These are phyloP conservation scores for Lizonia empirigonia DNA, from an alignment of 2,329 filamentous ascomycete species.

Conservation along the genomic window DNA sequence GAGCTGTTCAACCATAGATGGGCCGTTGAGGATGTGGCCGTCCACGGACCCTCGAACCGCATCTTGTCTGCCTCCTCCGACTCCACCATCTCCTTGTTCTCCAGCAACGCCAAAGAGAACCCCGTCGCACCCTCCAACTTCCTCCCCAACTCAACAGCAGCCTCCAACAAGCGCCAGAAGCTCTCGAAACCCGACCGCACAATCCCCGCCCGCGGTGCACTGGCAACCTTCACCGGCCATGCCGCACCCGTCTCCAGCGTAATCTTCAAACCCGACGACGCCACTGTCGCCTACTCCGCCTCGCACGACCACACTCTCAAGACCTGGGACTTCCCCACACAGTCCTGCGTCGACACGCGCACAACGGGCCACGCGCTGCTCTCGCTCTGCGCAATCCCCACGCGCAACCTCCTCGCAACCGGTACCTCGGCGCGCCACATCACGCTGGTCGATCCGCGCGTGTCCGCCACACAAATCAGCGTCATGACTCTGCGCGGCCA, in stretches of 20 bases:
- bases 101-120: constrained; percentile 74
- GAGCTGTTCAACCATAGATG: constrained; percentile 84
- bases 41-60: constrained; percentile 73
- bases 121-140: constrained; percentile 73
- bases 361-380: constrained; percentile 84
- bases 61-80: constrained; percentile 87
- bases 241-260: constrained; percentile 76
- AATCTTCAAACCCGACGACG: constrained; percentile 82
- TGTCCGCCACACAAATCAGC: constrained; percentile 73
- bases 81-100: constrained; percentile 86
- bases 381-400: constrained; percentile 74
- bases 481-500: constrained; percentile 93
- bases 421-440: constrained; percentile 87
- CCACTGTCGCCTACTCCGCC: constrained; percentile 87
- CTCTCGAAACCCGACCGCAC: constrained; percentile 61
- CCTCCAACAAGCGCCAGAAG: constrained; percentile 77
- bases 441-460: constrained; percentile 89
- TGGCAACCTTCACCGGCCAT: constrained; percentile 75
- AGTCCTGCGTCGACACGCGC: constrained; percentile 76
- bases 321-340: constrained; percentile 88
- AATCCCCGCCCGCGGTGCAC: constrained; percentile 76
- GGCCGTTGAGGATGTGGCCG: constrained; percentile 74
- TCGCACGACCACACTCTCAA: constrained; percentile 90
- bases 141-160: constrained; percentile 68
- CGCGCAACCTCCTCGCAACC: constrained; percentile 68